Base-by-base conservation (phyloP, 2,329 filamentous ascomycete genomes). In the Fusarium proliferatum region DNA sequence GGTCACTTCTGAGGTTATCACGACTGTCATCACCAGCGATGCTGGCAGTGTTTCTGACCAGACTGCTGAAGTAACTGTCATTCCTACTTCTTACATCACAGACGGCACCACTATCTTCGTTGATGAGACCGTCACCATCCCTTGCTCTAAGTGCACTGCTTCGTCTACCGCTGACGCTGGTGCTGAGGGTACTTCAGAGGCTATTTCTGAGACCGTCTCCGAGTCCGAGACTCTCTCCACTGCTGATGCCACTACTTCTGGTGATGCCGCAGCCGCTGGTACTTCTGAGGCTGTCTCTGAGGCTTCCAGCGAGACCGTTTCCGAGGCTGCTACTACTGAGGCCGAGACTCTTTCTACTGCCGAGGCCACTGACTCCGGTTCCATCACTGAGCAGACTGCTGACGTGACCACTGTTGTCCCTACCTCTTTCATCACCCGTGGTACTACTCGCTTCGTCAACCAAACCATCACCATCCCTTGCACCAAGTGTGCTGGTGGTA, bases 31-130 rank as follows among this genome's bases (percentile, higher is more conserved):
- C 28, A 56, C 62, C 38, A 62, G n/a, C 43, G 66, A 65, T n/a
- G 60, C 26, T 49, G 67, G 43, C n/a, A 53, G 4, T 12, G 46
- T 70, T 26, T 59, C 60, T 7, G 70, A 72, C 45, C 52, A 71
- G 58, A 69, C 70, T 39, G 73, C 60, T 26, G 67, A 69, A 38
- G 66, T 68, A 36, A 68, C 65, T 21, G 69, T 72, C 6, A 45
- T 71, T 5, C 72, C 73, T 58, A 73, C 72, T 12, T 73, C 74
- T 23, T 73, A 67, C 48, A 38, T 75, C 45, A 67, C 61, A 5
- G 71, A 74, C 7, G 73, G 73, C 19, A 72, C 71, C 16, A 76
- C 74, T n/a, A 64, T 75, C 53, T 74, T 52, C 11, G 71, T 75
- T n/a, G 64, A 72, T 15, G 67, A 69, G 52, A 73, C 74, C 33